These are phyloP conservation scores for Mycena pura DNA, from an alignment of 768 basidiomycete genomes.

Conservation along the genomic window DNA sequence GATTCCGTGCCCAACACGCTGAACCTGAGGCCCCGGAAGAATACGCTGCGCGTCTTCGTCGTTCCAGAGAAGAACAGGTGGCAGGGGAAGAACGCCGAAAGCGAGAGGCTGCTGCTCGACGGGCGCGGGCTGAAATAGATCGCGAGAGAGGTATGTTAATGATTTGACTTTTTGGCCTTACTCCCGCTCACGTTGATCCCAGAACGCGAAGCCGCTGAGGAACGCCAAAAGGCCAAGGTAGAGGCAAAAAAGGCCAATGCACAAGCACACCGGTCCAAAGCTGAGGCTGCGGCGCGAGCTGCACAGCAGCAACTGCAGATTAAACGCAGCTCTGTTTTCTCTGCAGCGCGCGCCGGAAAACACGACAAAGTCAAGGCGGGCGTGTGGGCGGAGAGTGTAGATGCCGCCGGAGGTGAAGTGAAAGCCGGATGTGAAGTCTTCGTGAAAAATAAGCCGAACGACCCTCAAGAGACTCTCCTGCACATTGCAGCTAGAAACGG, in stretches of 20 bases:
- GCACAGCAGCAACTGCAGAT: constrained; percentile 59
- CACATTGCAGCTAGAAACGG: constrained; percentile 69
- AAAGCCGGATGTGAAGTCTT: constrained; percentile 61
- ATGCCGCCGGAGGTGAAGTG: constrained; percentile 75
- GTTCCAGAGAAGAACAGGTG: constrained; percentile 58
- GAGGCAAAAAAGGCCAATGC: constrained; percentile 64
- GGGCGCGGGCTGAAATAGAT: constrained; percentile 49
- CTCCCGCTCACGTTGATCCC: constrained; percentile 11
- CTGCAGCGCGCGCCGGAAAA: constrained; percentile 66
- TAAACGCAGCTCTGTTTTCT: constrained; percentile 67
- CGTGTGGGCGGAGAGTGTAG: constrained; percentile 73
- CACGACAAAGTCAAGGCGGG: constrained; percentile 62
- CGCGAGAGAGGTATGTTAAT: constrained; percentile 56
- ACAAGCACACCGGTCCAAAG: constrained; percentile 53
- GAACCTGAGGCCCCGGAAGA: constrained; percentile 55
- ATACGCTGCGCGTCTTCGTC: constrained; percentile 57
- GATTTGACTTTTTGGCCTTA: background rate
- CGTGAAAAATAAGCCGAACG: constrained; percentile 51
- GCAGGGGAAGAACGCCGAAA: constrained; percentile 60
- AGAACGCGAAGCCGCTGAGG: constrained; percentile 64
- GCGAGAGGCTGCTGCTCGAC: constrained; percentile 55
- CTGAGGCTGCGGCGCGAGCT: constrained; percentile 54
- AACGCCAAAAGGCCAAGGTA: constrained; percentile 61
- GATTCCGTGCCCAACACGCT: constrained; percentile 12
- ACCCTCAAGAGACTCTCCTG: constrained; percentile 70